Evolutionary conservation across 179 eudicot species (phyloP).

Genomic region (Beta lomatogona): DNA sequence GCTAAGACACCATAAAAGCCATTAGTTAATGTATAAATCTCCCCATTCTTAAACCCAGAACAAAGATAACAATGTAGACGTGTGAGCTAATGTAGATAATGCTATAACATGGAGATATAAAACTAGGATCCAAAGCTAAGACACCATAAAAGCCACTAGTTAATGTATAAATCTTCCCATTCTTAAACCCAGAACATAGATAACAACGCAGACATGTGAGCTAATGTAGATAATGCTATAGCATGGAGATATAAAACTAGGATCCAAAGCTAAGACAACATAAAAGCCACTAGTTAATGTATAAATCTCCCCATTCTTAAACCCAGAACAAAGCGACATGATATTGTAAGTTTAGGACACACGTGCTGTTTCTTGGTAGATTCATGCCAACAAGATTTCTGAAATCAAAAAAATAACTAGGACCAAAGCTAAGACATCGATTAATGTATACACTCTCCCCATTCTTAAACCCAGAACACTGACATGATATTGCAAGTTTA

Average conservation of each 20-base stretch:
- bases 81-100: slow-evolving; percentile 5
- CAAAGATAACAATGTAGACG: slow-evolving; percentile 4
- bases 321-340: slow-evolving; percentile 14
- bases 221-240: slow-evolving; percentile 1
- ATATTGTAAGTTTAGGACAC: slow-evolving; percentile 35
- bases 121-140: background rate
- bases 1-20: background rate
- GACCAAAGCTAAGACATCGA: slow-evolving; percentile 1
- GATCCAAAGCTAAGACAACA: background rate
- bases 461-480: background rate
- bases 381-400: slow-evolving; percentile 66
- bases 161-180: background rate
- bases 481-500: slow-evolving; percentile 11
- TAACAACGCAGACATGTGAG: background rate
- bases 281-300: background rate
- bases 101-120: background rate
- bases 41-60: background rate
- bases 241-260: background rate
- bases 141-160: background rate
- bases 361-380: slow-evolving; percentile 97
- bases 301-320: background rate
- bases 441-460: background rate
- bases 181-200: background rate
- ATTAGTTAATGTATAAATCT: background rate
- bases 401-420: slow-evolving; percentile 31